Evolutionary conservation across 1,284 basidiomycete species (phyloP), one percentile per base, ranked within the genome.

Genomic region (Tilletia indica): DNA sequence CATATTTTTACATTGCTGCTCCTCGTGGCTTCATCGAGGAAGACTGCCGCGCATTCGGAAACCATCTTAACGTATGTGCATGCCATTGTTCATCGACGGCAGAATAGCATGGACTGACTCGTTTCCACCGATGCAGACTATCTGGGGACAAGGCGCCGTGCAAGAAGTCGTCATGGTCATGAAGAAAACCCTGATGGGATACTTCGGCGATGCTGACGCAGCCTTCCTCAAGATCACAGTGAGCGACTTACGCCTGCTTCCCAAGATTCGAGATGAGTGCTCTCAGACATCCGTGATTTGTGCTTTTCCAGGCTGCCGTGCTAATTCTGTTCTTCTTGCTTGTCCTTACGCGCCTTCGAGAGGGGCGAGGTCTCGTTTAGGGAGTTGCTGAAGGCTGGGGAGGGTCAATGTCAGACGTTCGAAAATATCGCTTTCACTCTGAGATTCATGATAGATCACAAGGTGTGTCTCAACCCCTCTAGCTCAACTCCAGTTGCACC

Each of bases 371-470:
- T 83, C 25, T 70, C 72, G 48, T 84, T 83, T 71, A 76, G 81
- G 25, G 82, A 84, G 68, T 66, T 84, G 47, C 78, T 82, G 67
- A 78, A 75, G 5, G 49, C 79, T 4, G 82, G 82, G 8, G 81
- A 83, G 9, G 64, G 71, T n/a, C 25, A 51, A 3, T 58, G 71
- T 68, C 73, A 82, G 34, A 82, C 78, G 49, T 84, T 81, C 71
- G 82, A 84, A 63, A 83, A 84, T 69, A 80, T 84, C 69, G 80
- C 80, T 4, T 84, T 83, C 69, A 77, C 82, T 0, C 68, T 84
- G 31, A 79, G 82, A 51, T 84, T 84, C 76, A 84, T 84, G 82
- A 82, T 84, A 74, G 82, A 84, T 68, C 71, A 72, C 49, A 68
- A 74, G 67, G 72, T 73, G 48, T 42, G 70, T 68, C 31, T 12